Percentiles rank a stretch among this genome's conserved stretches.
Evolutionary conservation across 257 asterid genomes (phyloP).

Genomic region (Forsythia suspensa): DNA sequence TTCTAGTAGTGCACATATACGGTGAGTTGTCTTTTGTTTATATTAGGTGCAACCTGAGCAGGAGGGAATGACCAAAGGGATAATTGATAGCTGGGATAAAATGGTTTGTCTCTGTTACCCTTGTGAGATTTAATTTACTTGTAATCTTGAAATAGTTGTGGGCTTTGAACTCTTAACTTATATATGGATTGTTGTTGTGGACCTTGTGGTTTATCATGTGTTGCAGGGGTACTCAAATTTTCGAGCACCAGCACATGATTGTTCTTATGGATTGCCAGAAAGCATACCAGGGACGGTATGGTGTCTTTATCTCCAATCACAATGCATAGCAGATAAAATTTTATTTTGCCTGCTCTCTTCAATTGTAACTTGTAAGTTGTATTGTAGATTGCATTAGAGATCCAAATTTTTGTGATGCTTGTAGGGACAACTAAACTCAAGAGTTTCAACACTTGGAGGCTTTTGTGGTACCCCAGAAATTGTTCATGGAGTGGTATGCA

Average conservation of each 20-base stretch:
- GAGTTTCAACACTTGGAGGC: constrained; percentile 22
- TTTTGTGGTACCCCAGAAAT: constrained; percentile 14
- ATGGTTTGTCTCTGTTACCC: constrained; percentile 28
- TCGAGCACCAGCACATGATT: constrained; percentile 27
- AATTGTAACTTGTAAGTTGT: not conserved
- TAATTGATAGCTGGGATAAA: constrained; percentile 24
- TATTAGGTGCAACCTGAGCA: constrained; percentile 33
- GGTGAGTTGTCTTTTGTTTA: not conserved
- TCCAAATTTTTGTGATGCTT: not conserved
- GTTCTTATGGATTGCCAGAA: constrained; percentile 29
- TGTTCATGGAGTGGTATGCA: constrained; percentile 25
- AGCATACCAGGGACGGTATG: constrained; percentile 23
- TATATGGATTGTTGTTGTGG: not conserved
- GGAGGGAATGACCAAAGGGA: constrained; percentile 18
- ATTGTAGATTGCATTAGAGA: not conserved
- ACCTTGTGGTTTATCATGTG: constrained; percentile 10
- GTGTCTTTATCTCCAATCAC: not conserved
- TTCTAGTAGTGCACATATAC: not conserved
- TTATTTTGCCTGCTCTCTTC: not conserved
- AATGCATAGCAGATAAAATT: not conserved
- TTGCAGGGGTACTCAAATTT: constrained; percentile 33
- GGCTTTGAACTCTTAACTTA: not conserved
- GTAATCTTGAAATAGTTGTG: constrained; percentile 11
- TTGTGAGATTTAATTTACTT: constrained; percentile 10
- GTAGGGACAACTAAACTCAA: constrained; percentile 26